Evolutionary conservation across 768 basidiomycete genomes (phyloP).

Genomic region (Cytidiella melzeri): DNA sequence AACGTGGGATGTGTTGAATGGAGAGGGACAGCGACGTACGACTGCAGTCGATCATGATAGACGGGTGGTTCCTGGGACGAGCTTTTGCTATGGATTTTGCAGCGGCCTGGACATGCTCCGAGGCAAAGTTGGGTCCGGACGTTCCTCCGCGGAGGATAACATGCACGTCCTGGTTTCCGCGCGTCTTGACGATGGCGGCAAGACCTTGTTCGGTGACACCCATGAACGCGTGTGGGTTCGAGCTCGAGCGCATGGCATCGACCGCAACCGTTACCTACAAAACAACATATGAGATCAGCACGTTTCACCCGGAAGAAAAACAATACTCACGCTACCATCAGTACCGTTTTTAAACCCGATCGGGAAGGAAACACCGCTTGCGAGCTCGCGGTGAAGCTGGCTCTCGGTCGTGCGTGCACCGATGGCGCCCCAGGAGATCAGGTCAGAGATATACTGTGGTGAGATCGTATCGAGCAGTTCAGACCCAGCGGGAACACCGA

Average conservation of each 20-base stretch:
- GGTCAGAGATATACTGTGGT: constrained; percentile 80
- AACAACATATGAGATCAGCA: neutral
- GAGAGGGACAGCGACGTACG: constrained; percentile 39
- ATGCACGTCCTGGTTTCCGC: constrained; percentile 70
- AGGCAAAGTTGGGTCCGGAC: constrained; percentile 82
- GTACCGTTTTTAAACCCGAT: constrained; percentile 99
- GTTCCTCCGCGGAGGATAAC: constrained; percentile 94
- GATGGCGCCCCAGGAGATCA: constrained; percentile 92
- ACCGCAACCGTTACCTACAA: constrained; percentile 76
- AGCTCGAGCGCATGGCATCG: constrained; percentile 92
- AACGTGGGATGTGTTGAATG: neutral
- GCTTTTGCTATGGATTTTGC: constrained; percentile 60
- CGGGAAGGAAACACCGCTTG: constrained; percentile 94
- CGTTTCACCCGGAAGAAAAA: neutral
- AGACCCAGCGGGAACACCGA: constrained; percentile 90
- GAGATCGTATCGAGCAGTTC: constrained; percentile 85
- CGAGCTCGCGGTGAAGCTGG: constrained; percentile 94
- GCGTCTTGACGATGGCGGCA: constrained; percentile 91
- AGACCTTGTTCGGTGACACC: constrained; percentile 83
- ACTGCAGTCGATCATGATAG: constrained; percentile 86
- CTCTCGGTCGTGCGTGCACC: constrained; percentile 97
- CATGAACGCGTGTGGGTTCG: constrained; percentile 95
- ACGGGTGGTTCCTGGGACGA: constrained; percentile 43
- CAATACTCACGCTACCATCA: constrained; percentile 56
- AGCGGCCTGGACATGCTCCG: constrained; percentile 65